A percentile compares a stretch with the other conserved stretches of the same genome.
Conservation (phyloP, 805 yeast genomes). For the Wickerhamiella domercqiae region DNA sequence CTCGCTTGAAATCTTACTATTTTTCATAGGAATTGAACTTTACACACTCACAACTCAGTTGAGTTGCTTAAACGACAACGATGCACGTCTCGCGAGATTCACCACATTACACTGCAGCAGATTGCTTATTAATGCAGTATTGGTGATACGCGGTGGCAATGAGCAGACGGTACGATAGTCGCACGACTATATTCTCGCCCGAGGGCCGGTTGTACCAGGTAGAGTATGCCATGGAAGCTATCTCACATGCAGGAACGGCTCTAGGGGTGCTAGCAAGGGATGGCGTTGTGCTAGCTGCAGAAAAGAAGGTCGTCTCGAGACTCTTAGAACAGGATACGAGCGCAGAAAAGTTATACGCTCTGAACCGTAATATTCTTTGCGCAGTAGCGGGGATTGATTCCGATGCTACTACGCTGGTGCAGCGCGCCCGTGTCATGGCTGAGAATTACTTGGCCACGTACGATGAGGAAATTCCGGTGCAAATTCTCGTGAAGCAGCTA, state of each 20-base stretch:
- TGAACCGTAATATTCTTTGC: constrained; percentile 57
- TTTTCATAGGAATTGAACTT: too few relatives aligned
- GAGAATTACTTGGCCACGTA: constrained; percentile 75
- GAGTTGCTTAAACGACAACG: too few relatives aligned
- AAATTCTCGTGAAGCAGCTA: constrained; percentile 67
- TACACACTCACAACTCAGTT: too few relatives aligned
- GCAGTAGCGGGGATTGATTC: constrained; percentile 98
- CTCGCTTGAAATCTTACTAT: too few relatives aligned
- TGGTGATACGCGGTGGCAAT: constrained; percentile 6
- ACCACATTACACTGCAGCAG: too few relatives aligned
- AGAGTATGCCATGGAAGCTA: constrained; percentile 91
- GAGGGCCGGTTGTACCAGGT: constrained; percentile 95
- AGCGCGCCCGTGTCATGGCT: constrained; percentile 70
- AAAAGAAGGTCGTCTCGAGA: constrained; percentile 85
- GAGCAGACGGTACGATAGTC: constrained; percentile 96
- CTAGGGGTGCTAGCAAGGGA: constrained; percentile 61
- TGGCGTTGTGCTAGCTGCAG: constrained; percentile 94
- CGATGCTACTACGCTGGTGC: constrained; percentile 83
- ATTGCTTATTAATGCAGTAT: too few relatives aligned
- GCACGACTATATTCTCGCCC: constrained; percentile 97
- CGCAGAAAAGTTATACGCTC: constrained; percentile 78
- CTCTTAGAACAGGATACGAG: constrained; percentile 85
- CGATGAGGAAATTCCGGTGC: constrained; percentile 90
- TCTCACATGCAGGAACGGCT: constrained; percentile 70
- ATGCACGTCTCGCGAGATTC: too few relatives aligned